Percentiles rank a stretch among this genome's conserved stretches.
These are phyloP conservation scores for Colletotrichum magnum DNA, from an alignment of 2,329 filamentous ascomycete species.

Conservation along the genomic window DNA sequence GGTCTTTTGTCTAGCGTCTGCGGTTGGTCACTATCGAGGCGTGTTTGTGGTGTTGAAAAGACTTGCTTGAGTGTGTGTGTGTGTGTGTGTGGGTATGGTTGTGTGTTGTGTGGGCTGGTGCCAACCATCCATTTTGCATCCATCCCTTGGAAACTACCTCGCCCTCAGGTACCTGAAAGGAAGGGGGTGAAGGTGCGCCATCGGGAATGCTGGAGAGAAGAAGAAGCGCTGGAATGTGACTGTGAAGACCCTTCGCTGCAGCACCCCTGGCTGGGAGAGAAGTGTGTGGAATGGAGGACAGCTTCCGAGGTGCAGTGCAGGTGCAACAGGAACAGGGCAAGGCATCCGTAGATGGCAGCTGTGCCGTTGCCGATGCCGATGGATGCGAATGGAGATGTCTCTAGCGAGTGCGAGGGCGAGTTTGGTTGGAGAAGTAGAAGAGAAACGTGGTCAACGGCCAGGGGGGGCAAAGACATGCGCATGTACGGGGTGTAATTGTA, in stretches of 20 bases:
- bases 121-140: conserved; percentile 5
- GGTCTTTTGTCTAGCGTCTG: conserved; percentile 17
- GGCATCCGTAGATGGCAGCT: not conserved
- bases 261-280: not conserved
- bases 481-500: not conserved
- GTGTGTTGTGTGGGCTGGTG: conserved; percentile 4
- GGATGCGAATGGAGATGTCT: not conserved
- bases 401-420: no score
- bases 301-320: conserved; percentile 6
- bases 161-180: conserved; percentile 1
- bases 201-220: not conserved
- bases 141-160: conserved; percentile 1
- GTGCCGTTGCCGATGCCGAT: conserved; percentile 1
- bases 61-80: conserved; percentile 1
- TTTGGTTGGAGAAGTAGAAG: not conserved
- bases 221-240: not conserved
- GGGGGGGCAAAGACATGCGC: conserved; percentile 9
- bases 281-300: conserved; percentile 8
- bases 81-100: not conserved
- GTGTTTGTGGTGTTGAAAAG: not conserved
- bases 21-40: not conserved
- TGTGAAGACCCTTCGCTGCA: not conserved
- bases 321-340: no score
- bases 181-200: not conserved
- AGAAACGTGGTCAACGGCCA: conserved; percentile 31